phyloP scores from a whole-genome alignment of 1,139 yeast genomes.

The Yamadazyma membranifaciens region DNA sequence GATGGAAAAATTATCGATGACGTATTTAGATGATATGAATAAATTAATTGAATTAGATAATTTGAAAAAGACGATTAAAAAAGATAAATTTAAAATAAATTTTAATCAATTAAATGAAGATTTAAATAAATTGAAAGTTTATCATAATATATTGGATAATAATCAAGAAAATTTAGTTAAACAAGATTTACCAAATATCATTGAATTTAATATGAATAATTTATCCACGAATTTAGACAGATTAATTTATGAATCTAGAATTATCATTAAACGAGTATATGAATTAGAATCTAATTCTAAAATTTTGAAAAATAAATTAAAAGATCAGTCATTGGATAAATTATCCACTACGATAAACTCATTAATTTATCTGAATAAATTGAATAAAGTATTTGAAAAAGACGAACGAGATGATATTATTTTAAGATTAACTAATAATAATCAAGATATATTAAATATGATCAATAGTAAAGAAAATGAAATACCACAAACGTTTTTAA shows the following conservation, averaged over 20 bases:
- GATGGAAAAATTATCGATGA: slow-evolving; percentile 23
- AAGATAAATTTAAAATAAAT: slow-evolving; percentile 20
- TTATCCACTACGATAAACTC: slow-evolving; percentile 32
- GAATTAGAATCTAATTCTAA: slow-evolving; percentile 73
- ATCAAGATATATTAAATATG: slow-evolving; percentile 11
- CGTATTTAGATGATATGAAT: slow-evolving; percentile 24
- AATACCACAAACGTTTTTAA: slow-evolving; percentile 12
- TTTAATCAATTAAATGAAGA: slow-evolving; percentile 33
- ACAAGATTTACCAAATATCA: slow-evolving; percentile 30
- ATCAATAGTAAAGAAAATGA: slow-evolving; percentile 9
- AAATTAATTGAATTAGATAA: slow-evolving; percentile 21
- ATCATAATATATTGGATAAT: slow-evolving; percentile 27
- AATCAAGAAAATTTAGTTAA: slow-evolving; percentile 31
- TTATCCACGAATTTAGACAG: slow-evolving; percentile 72
- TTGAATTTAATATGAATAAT: slow-evolving; percentile 56
- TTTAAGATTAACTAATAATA: slow-evolving; percentile 23
- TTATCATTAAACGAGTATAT: slow-evolving; percentile 67
- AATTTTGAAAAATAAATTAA: slow-evolving; percentile 43
- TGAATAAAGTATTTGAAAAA: slow-evolving; percentile 31
- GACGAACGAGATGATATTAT: slow-evolving; percentile 30
- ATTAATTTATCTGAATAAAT: slow-evolving; percentile 35
- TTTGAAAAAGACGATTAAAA: slow-evolving; percentile 16
- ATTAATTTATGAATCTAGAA: slow-evolving; percentile 74
- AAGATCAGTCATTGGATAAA: slow-evolving; percentile 28
- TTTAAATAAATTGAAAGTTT: slow-evolving; percentile 28